A percentile compares a stretch with the other conserved stretches of the same genome.
Evolutionary conservation across 2,329 filamentous ascomycete species (phyloP).

Genomic region (Alternaria ventricosa): DNA sequence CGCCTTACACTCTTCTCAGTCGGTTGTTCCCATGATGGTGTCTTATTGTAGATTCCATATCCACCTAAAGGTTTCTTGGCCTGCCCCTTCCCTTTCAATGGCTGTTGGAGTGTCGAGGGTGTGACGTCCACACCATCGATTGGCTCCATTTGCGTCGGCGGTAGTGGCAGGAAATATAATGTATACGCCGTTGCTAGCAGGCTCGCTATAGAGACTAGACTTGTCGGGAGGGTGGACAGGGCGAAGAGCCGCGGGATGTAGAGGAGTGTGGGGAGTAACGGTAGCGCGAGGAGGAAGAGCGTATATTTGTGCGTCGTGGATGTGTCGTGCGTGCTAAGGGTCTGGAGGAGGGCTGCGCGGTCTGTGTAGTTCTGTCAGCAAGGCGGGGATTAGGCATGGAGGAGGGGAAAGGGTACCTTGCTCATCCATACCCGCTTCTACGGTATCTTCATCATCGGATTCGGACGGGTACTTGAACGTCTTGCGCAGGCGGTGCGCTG

Average conservation of each 20-base stretch:
- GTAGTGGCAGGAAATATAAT: conserved; percentile 63
- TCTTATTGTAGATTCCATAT: conserved; percentile 10
- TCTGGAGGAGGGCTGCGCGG: conserved; percentile 33
- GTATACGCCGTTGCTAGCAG: conserved; percentile 69
- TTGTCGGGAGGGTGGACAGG: conserved; percentile 51
- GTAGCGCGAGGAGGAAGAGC: conserved; percentile 64
- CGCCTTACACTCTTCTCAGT: conserved; percentile 11
- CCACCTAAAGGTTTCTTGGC: conserved; percentile 3
- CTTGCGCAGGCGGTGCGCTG: conserved; percentile 71
- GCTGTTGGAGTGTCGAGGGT: neutral
- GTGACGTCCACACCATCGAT: conserved; percentile 13
- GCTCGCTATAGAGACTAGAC: conserved; percentile 67
- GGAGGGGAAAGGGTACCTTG: conserved; percentile 61
- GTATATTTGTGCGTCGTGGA: conserved; percentile 58
- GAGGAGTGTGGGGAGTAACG: conserved; percentile 61
- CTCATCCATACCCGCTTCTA: conserved; percentile 73
- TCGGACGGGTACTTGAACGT: conserved; percentile 77
- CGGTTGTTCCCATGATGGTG: conserved; percentile 10
- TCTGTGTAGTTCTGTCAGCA: conserved; percentile 25
- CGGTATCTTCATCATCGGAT: conserved; percentile 60
- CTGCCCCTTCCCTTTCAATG: conserved; percentile 20
- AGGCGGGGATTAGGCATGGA: neutral
- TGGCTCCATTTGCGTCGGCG: conserved; percentile 51
- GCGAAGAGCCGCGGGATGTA: conserved; percentile 60
- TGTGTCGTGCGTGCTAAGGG: conserved; percentile 47